Conservation (phyloP, 129 eudicot genomes). For the Pseudognaphalium luteoalbum region DNA sequence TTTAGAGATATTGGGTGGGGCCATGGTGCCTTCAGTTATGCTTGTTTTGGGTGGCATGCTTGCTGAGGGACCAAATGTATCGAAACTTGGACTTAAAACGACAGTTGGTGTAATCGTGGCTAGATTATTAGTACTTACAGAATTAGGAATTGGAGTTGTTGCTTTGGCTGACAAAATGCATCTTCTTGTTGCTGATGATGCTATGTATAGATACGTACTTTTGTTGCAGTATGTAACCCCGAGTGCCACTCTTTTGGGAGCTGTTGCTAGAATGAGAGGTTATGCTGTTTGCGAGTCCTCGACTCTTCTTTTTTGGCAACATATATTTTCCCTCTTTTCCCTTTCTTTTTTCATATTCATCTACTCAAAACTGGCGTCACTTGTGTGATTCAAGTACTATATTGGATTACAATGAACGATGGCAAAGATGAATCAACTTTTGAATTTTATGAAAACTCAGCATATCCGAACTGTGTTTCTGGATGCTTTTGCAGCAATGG, state of each 20-base stretch:
- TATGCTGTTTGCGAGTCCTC: slow-evolving; percentile 56
- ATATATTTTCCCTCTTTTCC: slow-evolving; percentile 39
- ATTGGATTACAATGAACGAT: no score
- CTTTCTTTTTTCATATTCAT: slow-evolving; percentile 41
- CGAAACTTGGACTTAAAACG: slow-evolving; percentile 43
- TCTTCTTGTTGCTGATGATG: slow-evolving; percentile 39
- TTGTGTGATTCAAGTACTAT: not conserved
- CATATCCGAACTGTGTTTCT: not conserved
- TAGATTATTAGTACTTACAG: slow-evolving; percentile 46
- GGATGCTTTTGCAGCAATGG: slow-evolving; percentile 7
- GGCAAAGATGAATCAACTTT: no score
- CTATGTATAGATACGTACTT: slow-evolving; percentile 46
- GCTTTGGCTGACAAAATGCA: slow-evolving; percentile 44
- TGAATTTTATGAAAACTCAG: no score
- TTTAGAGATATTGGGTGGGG: slow-evolving; percentile 48
- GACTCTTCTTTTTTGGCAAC: slow-evolving; percentile 57
- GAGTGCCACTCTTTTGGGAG: slow-evolving; percentile 58
- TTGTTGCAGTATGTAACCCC: slow-evolving; percentile 50
- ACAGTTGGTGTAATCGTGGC: slow-evolving; percentile 50
- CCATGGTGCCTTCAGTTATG: slow-evolving; percentile 56
- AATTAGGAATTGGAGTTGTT: slow-evolving; percentile 45
- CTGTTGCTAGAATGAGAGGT: slow-evolving; percentile 56
- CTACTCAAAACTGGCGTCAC: slow-evolving; percentile 26
- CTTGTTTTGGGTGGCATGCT: slow-evolving; percentile 56
- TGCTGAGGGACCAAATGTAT: slow-evolving; percentile 53